Evolutionary conservation across 2,329 filamentous ascomycete genomes (phyloP), one percentile per base, ranked within the genome.

Genomic region (Penicillium sp.): DNA sequence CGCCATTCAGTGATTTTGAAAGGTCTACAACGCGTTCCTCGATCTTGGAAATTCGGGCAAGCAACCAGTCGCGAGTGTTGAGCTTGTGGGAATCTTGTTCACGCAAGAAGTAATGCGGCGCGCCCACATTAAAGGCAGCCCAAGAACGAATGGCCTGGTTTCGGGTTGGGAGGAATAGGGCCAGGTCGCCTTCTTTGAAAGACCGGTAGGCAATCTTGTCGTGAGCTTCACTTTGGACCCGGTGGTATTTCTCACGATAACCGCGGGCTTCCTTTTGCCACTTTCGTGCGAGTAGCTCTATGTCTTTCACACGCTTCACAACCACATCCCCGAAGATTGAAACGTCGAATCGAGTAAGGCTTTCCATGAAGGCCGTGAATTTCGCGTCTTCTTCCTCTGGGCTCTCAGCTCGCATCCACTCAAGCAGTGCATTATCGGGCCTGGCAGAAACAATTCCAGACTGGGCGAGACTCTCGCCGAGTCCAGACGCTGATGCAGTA

Each of bases 41-140:
- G 23, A 98, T 87, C 62, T 91, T 92, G 13, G 88, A 88, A 57
- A 99, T 98, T 16, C 95, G 88, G 9, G 95, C 95, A 8, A 99
- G 88, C n/a, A 99, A 86, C 92, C 95, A 99, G 72, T 99, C 95
- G 35, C 93, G 85, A 48, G 87, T 88, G 29, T 88, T 86, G 6
- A 99, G 80, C 59, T 91, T 88, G 75, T 99, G 96, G 1, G 83
- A 84, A 67, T 98, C 93, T 72, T 96, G 90, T 74, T 99, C 95
- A 35, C 92, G 90, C 3, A 99, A 82, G 78, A 99, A 99, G 78
- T 95, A 98, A 73, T 99, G 95, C 9, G 95, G 95, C 59, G 93
- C 96, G 1, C 93, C 93, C 31, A 99, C 91, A 68, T 99, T 99
- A 83, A 99, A 99, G 0, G 95, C 95, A 5, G 95, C 95, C 95